A percentile compares a stretch with the other conserved stretches of the same genome.
Evolutionary conservation across 805 yeast genomes (phyloP).

Genomic region (Candida tammaniensis): DNA sequence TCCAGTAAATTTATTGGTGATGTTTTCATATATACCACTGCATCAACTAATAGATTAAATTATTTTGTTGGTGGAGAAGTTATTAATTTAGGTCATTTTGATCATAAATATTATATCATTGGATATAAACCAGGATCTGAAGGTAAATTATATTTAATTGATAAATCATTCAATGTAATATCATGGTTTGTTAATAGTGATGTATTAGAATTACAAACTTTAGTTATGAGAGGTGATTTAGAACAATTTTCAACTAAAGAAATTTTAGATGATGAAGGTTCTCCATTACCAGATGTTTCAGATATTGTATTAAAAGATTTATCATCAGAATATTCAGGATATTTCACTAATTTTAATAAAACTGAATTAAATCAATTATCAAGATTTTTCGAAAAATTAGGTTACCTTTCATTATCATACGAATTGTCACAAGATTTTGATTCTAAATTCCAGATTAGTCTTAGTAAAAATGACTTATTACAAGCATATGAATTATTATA

Average conservation of each 20-base stretch:
- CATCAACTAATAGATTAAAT: constrained; percentile 77
- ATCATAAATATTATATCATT: constrained; percentile 77
- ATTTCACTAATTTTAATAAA: constrained; percentile 59
- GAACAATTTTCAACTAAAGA: constrained; percentile 51
- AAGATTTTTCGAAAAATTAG: constrained; percentile 92
- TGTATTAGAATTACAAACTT: constrained; percentile 92
- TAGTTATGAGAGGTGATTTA: constrained; percentile 90
- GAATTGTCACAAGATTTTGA: constrained; percentile 82
- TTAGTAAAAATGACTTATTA: constrained; percentile 66
- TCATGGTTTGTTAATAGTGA: constrained; percentile 80
- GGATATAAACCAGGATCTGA: constrained; percentile 86
- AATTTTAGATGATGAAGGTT: constrained; percentile 35
- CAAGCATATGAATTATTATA: constrained; percentile 60
- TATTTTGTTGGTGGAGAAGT: constrained; percentile 94
- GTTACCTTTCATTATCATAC: constrained; percentile 78
- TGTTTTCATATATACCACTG: constrained; percentile 88
- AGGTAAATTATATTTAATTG: constrained; percentile 84
- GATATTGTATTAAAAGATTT: constrained; percentile 54
- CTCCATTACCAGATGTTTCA: constrained; percentile 35
- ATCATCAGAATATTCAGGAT: constrained; percentile 45
- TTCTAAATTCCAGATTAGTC: constrained; percentile 87
- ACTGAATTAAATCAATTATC: constrained; percentile 76
- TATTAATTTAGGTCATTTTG: constrained; percentile 89
- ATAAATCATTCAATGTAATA: constrained; percentile 80
- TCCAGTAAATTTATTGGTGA: constrained; percentile 98